Conservation (phyloP, 176 grass and related monocot species). For the Dendrocalamus sinicus region DNA sequence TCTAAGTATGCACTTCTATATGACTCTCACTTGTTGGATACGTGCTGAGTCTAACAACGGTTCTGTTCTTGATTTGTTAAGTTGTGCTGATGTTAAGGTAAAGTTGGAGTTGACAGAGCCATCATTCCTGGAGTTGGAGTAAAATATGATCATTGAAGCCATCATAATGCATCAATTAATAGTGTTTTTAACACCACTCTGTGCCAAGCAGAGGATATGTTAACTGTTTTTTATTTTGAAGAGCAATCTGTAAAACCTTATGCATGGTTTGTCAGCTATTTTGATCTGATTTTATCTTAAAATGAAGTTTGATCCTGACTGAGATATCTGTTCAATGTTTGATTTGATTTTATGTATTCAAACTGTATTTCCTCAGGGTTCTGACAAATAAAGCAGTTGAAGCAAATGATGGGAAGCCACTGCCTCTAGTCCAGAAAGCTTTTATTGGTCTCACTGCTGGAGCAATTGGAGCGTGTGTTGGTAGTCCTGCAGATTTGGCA, state of each 20-base stretch:
- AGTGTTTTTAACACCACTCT: not conserved
- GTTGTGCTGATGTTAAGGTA: conserved; percentile 20
- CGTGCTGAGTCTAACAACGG: not conserved
- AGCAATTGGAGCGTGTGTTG: conserved; percentile 81
- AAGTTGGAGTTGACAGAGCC: not conserved
- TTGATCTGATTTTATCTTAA: not conserved
- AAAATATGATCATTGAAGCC: conserved; percentile 9
- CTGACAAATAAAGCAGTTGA: conserved; percentile 95
- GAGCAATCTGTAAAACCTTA: not conserved
- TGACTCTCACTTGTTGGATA: not conserved
- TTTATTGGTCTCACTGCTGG: conserved; percentile 86
- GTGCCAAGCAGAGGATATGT: not conserved
- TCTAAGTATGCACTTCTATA: not conserved
- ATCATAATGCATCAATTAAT: conserved; percentile 6
- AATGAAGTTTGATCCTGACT: conserved; percentile 1
- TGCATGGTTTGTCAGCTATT: not conserved
- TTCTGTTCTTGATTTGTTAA: not conserved
- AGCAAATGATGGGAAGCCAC: conserved; percentile 89
- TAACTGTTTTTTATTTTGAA: conserved; percentile 1
- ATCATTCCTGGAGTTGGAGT: not conserved
- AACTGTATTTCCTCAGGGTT: conserved; percentile 56
- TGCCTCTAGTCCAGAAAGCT: conserved; percentile 82
- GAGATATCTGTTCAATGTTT: not conserved
- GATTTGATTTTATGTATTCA: not conserved
- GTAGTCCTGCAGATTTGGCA: conserved; percentile 89